Conservation (phyloP, 768 basidiomycete species). For the Omphalotus guepiniiformis region DNA sequence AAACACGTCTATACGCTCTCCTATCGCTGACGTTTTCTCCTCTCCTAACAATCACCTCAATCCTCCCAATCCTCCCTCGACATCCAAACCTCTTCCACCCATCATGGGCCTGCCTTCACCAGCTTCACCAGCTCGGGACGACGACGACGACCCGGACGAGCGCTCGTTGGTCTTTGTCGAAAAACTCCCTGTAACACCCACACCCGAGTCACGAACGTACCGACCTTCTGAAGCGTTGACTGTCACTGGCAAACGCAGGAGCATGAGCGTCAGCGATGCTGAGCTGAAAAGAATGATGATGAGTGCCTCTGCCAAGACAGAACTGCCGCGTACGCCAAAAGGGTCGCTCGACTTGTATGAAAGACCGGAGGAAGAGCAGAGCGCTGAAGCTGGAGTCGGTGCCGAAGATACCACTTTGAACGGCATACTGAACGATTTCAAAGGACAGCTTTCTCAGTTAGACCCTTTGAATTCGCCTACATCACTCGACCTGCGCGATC, state of each 20-base stretch:
- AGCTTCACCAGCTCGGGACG: too few relatives aligned
- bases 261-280: slow-evolving; percentile 68
- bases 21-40: slow-evolving; percentile 50
- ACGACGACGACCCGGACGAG: slow-evolving; percentile 45
- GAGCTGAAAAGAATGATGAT: slow-evolving; percentile 46
- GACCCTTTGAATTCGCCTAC: slow-evolving; percentile 48
- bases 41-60: slow-evolving; percentile 19
- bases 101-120: slow-evolving; percentile 36
- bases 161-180: slow-evolving; percentile 57
- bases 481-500: slow-evolving; percentile 65
- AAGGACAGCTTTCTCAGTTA: slow-evolving; percentile 65
- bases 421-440: slow-evolving; percentile 69
- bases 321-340: slow-evolving; percentile 3
- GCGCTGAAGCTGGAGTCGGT: background rate
- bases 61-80: slow-evolving; percentile 27
- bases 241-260: slow-evolving; percentile 51
- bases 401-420: slow-evolving; percentile 40
- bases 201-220: slow-evolving; percentile 10
- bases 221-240: slow-evolving; percentile 22
- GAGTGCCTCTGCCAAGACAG: slow-evolving; percentile 29
- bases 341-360: background rate
- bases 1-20: slow-evolving; percentile 35
- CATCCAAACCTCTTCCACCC: slow-evolving; percentile 62
- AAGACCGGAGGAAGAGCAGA: background rate
- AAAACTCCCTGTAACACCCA: slow-evolving; percentile 35